Base-by-base conservation (phyloP, 1,284 basidiomycete species). In the Boletus calvinii region DNA sequence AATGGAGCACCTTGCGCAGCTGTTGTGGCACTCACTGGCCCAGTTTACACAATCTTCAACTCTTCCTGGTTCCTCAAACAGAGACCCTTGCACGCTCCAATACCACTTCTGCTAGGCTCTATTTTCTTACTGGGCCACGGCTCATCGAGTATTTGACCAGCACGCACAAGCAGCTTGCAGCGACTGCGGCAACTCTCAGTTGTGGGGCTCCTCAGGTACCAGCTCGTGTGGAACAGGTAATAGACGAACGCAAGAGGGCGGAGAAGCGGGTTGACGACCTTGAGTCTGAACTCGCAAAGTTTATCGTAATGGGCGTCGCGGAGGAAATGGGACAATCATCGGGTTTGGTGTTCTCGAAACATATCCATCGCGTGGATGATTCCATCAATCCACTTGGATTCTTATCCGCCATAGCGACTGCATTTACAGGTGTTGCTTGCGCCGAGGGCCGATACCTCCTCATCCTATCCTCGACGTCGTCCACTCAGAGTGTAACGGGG, bases 1-100 rank as follows among this genome's bases (percentile, higher is more conserved):
- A 5, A 53, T 35, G 11, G 32, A 29, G 26, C 20, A 31, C 24
- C 12, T 11, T 35, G 10, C 40, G 22, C 62, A 89, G 89, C 52
- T 95, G 92, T 70, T 94, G 92, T 59, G 92, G 92, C 8, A 94
- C 92, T 6, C 92, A 94, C 69, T 77, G 84, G 41, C 87, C 88
- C 5, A 80, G 79, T 52, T 73, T 91, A 52, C 78, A 85, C 56
- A 84, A 86, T 58, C 77, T 90, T 13, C 86, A 88, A 61, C 73
- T 88, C 32, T 90, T 89, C 66, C 68, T 88, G 39, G 71, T 89
- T 50, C 84, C 84, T 10, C 78, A 85, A 56, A 84, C 80, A 20
- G 84, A 85, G 54, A 69, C 79, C 0, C 72, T 84, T 24, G 74
- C 81, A 35, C 81, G 85, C 6, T 79, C 81, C 8, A 74, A 72